A percentile compares a stretch with the other conserved stretches of the same genome.
These are phyloP conservation scores for Monosporascus sp. DNA, from an alignment of 2,329 filamentous ascomycete species.

Conservation along the genomic window DNA sequence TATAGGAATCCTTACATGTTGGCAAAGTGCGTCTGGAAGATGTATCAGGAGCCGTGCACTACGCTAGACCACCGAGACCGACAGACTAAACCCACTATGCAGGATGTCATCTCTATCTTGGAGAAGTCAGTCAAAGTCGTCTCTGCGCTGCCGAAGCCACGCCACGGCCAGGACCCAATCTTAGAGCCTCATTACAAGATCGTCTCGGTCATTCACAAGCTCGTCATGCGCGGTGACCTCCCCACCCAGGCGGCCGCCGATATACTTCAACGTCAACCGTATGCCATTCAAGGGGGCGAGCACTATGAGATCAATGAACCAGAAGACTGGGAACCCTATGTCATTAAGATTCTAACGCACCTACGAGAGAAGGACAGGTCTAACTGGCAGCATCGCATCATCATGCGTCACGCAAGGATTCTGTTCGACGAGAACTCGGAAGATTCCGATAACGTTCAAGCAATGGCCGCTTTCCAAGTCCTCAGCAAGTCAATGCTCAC, in stretches of 20 bases:
- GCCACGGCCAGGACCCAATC: slow-evolving; percentile 64
- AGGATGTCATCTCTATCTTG: slow-evolving; percentile 41
- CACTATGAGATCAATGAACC: slow-evolving; percentile 47
- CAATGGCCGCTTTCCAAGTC: slow-evolving; percentile 73
- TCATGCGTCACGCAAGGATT: slow-evolving; percentile 62
- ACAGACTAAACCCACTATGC: slow-evolving; percentile 30
- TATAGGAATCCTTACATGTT: slow-evolving; percentile 53
- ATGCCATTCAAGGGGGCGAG: slow-evolving; percentile 43
- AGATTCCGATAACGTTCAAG: slow-evolving; percentile 49
- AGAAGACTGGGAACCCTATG: slow-evolving; percentile 56
- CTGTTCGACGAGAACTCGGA: slow-evolving; percentile 43
- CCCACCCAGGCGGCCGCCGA: slow-evolving; percentile 42
- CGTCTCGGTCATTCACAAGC: slow-evolving; percentile 73
- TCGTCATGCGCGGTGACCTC: slow-evolving; percentile 55
- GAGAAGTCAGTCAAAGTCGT: slow-evolving; percentile 48
- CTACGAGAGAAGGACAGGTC: slow-evolving; percentile 74
- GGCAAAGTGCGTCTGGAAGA: slow-evolving; percentile 59
- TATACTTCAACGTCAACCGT: slow-evolving; percentile 51
- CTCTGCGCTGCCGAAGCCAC: slow-evolving; percentile 46
- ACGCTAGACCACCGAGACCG: slow-evolving; percentile 39
- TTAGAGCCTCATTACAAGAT: slow-evolving; percentile 93
- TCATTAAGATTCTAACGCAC: slow-evolving; percentile 45
- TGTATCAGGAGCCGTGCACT: slow-evolving; percentile 47
- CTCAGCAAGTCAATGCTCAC: slow-evolving; percentile 73
- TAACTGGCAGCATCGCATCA: slow-evolving; percentile 93